Evolutionary conservation across 2,329 filamentous ascomycete genomes (phyloP).

Genomic region (Penicillium sp.): DNA sequence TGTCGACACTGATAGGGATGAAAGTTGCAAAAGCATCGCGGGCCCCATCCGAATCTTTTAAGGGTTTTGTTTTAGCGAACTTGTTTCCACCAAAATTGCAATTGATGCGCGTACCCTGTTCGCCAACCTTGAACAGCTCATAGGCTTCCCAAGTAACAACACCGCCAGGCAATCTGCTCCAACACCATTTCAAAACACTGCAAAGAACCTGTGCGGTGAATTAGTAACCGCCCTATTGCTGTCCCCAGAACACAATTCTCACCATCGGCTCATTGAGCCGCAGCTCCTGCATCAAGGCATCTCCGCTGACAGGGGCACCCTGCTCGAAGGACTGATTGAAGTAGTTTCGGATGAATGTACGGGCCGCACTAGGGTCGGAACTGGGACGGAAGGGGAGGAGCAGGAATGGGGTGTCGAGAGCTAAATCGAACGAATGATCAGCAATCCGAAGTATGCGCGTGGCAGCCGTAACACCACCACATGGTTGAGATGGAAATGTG

Average conservation of each 20-base stretch:
- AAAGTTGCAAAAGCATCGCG: conserved; percentile 95
- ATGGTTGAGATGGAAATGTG: conserved; percentile 21
- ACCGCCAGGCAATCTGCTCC: conserved; percentile 86
- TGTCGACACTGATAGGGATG: conserved; percentile 89
- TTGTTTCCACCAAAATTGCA: background rate
- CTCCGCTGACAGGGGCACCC: conserved; percentile 61
- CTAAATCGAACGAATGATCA: conserved; percentile 50
- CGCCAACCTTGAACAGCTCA: conserved; percentile 90
- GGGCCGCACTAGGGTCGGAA: conserved; percentile 86
- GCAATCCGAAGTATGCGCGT: conserved; percentile 30
- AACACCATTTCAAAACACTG: conserved; percentile 97
- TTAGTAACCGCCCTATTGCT: background rate
- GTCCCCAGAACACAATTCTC: conserved; percentile 31
- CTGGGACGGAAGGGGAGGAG: conserved; percentile 92
- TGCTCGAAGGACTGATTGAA: conserved; percentile 69
- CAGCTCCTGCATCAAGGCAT: conserved; percentile 76
- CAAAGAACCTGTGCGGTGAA: conserved; percentile 70
- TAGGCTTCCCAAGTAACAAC: conserved; percentile 97
- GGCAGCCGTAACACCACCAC: conserved; percentile 18
- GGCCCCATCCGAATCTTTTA: conserved; percentile 92
- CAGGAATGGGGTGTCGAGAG: conserved; percentile 86
- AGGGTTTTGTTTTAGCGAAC: conserved; percentile 25
- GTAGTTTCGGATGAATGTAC: conserved; percentile 89
- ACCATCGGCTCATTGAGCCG: conserved; percentile 94
- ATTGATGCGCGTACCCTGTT: conserved; percentile 64